phyloP scores from a whole-genome alignment of 352 stramenopile species.

The Phytophthora constricta region DNA sequence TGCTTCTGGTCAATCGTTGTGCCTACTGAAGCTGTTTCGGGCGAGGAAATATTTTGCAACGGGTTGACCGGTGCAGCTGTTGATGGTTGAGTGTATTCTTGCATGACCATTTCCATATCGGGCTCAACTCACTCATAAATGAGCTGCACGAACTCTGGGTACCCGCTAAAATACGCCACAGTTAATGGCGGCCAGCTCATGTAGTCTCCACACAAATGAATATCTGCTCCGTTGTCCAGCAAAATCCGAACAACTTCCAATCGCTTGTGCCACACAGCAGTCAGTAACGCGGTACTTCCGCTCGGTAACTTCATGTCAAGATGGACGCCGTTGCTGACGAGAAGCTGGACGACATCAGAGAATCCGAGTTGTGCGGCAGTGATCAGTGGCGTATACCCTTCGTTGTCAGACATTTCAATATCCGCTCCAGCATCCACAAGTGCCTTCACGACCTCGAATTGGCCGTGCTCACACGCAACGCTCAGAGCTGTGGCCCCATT shows the following conservation, averaged over 20 bases:
- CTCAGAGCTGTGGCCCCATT: slow-evolving; percentile 5
- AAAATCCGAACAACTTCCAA: slow-evolving; percentile 9
- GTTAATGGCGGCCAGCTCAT: not conserved
- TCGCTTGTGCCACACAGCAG: slow-evolving; percentile 5
- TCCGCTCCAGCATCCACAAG: not conserved
- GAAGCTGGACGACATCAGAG: slow-evolving; percentile 1
- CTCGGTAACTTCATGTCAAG: not conserved
- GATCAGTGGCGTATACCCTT: slow-evolving; percentile 10
- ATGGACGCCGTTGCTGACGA: not conserved
- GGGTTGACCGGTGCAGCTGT: not conserved
- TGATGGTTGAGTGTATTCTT: not conserved
- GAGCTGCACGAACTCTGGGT: not conserved
- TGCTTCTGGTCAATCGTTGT: slow-evolving; percentile 20
- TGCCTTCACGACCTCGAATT: not conserved
- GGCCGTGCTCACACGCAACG: slow-evolving; percentile 6
- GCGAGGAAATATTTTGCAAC: too few species aligned
- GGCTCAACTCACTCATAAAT: not conserved
- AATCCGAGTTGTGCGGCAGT: not conserved
- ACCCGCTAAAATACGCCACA: slow-evolving; percentile 12
- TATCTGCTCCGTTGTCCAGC: slow-evolving; percentile 3
- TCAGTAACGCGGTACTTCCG: slow-evolving; percentile 4
- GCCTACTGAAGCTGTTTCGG: too few species aligned
- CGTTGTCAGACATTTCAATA: not conserved
- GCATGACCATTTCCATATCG: not conserved
- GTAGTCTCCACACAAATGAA: slow-evolving; percentile 1